Conservation (phyloP, 2,329 filamentous ascomycete genomes). For the Pseudopyricularia javanii region DNA sequence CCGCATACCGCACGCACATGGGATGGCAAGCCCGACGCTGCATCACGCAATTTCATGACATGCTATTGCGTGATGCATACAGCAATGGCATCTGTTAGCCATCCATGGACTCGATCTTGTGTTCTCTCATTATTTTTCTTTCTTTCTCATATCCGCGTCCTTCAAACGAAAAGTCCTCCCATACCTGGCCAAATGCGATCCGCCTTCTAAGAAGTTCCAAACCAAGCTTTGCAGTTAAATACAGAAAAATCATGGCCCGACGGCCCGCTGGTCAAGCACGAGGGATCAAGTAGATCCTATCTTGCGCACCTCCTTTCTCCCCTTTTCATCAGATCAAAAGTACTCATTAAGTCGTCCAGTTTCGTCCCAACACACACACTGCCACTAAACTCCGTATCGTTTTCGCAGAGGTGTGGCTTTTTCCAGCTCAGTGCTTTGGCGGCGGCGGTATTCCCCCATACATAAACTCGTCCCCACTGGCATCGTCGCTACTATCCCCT, state of each 20-base stretch:
- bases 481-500: constrained; percentile 18
- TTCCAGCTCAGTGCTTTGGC: too few species aligned
- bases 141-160: neutral
- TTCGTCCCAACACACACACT: neutral
- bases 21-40: too few species aligned
- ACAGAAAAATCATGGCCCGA: neutral
- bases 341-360: neutral
- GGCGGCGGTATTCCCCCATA: constrained; percentile 23
- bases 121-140: neutral
- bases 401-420: neutral
- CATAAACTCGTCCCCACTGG: constrained; percentile 40
- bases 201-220: neutral
- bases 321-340: neutral
- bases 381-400: neutral
- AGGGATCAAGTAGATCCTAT: too few species aligned
- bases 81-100: too few species aligned
- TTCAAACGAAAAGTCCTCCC: neutral
- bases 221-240: neutral
- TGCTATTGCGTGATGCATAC: too few species aligned
- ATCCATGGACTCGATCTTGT: too few species aligned
- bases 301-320: too few species aligned
- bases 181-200: neutral
- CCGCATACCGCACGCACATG: too few species aligned
- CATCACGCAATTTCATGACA: too few species aligned
- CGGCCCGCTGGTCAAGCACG: neutral